phyloP scores from a whole-genome alignment of 1,139 yeast species.

The Trichomonascaceae sp. region DNA sequence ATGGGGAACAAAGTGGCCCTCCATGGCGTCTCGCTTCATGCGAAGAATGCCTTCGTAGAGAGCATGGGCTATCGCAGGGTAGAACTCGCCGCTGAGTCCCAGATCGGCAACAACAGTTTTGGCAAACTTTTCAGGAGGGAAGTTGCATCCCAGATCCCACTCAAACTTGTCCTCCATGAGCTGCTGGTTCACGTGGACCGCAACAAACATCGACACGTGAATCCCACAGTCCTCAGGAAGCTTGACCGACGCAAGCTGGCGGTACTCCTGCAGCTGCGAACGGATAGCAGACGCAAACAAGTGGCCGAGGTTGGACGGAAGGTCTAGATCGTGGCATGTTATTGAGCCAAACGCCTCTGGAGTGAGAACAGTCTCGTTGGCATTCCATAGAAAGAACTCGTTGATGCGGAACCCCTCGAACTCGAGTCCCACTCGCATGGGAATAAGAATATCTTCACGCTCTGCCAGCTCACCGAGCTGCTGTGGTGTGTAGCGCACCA shows the following conservation, averaged over 20 bases:
- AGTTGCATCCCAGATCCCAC: conserved; percentile 62
- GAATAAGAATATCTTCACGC: conserved; percentile 42
- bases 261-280: conserved; percentile 70
- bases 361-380: conserved; percentile 58
- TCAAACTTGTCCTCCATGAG: conserved; percentile 88
- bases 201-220: conserved; percentile 68
- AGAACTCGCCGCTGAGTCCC: conserved; percentile 75
- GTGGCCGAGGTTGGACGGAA: conserved; percentile 47
- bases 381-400: conserved; percentile 85
- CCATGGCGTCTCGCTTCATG: conserved; percentile 74
- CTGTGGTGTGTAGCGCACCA: conserved; percentile 22
- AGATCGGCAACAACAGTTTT: conserved; percentile 68
- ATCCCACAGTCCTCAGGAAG: conserved; percentile 50
- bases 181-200: conserved; percentile 73
- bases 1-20: conserved; percentile 49
- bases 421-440: conserved; percentile 67
- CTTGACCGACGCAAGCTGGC: conserved; percentile 48
- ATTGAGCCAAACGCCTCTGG: conserved; percentile 77
- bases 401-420: conserved; percentile 48
- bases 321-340: conserved; percentile 70
- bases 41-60: conserved; percentile 68
- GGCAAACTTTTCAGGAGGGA: conserved; percentile 81
- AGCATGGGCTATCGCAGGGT: conserved; percentile 82
- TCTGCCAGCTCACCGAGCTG: conserved; percentile 26
- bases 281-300: conserved; percentile 60